These are phyloP conservation scores for Ocimum tenuiflorum DNA, from an alignment of 257 asterid species.

Conservation along the genomic window DNA sequence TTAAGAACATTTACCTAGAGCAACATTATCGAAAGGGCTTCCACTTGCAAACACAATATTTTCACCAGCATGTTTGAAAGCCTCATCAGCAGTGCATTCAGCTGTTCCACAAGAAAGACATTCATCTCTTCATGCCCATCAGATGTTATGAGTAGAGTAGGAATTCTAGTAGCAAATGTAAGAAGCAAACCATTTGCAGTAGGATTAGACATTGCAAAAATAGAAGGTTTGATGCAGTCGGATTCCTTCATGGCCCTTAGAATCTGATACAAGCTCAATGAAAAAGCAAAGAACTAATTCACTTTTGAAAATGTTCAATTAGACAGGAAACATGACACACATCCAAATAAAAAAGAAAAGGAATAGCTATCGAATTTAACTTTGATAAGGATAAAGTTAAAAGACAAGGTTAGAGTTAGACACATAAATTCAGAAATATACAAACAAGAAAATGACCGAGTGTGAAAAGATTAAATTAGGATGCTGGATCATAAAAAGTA, in stretches of 20 bases:
- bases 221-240: slow-evolving; percentile 81
- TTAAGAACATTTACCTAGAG: slow-evolving; percentile 49
- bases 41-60: slow-evolving; percentile 93
- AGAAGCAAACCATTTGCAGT: slow-evolving; percentile 70
- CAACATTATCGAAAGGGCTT: slow-evolving; percentile 87
- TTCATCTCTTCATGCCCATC: slow-evolving; percentile 14
- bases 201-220: slow-evolving; percentile 99
- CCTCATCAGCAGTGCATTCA: slow-evolving; percentile 87
- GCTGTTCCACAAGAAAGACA: slow-evolving; percentile 52
- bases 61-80: slow-evolving; percentile 92
- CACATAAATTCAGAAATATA: too few relatives aligned
- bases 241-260: slow-evolving; percentile 90
- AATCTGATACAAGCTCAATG: slow-evolving; percentile 49
- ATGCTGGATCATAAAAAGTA: not conserved
- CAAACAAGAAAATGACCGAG: not conserved
- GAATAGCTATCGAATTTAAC: not conserved
- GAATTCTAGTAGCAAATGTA: slow-evolving; percentile 5
- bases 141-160: slow-evolving; percentile 4
- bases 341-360: not conserved
- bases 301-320: not conserved
- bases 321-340: not conserved
- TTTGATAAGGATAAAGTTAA: not conserved
- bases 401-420: too few relatives aligned
- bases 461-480: not conserved
- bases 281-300: slow-evolving; percentile 18